Evolutionary conservation across 1,284 basidiomycete genomes (phyloP).

Genomic region (Rhodotorula sp.): DNA sequence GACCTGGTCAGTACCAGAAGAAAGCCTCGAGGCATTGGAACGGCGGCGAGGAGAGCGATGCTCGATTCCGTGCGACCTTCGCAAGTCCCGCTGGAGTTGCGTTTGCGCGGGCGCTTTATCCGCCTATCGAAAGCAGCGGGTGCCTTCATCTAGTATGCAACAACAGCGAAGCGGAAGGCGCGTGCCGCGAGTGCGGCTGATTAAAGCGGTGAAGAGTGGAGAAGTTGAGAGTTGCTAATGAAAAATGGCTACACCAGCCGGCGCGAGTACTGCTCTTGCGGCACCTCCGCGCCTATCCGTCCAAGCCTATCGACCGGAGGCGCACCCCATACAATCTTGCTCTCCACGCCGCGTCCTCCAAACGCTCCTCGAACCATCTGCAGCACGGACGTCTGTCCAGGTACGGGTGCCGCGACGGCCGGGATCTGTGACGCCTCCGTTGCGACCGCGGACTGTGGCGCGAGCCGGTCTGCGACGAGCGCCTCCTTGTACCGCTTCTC

Average conservation of each 20-base stretch:
- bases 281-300: conserved; percentile 19
- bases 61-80: too few species aligned
- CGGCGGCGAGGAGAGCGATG: too few species aligned
- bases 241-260: background rate
- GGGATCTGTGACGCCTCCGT: background rate
- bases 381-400: background rate
- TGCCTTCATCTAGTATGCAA: too few species aligned
- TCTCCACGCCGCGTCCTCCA: conserved; percentile 23
- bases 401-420: background rate
- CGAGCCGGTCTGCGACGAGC: conserved; percentile 14
- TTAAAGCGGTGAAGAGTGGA: background rate
- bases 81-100: too few species aligned
- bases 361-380: conserved; percentile 9
- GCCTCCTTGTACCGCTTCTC: conserved; percentile 20
- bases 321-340: conserved; percentile 34
- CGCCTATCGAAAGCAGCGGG: too few species aligned
- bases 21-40: too few species aligned
- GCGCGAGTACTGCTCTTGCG: conserved; percentile 10
- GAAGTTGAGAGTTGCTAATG: background rate
- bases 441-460: background rate
- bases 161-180: too few species aligned
- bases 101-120: too few species aligned
- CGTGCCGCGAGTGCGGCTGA: too few species aligned
- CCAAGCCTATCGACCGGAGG: conserved; percentile 38
- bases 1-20: too few species aligned